A percentile compares a stretch with the other conserved stretches of the same genome.
Conservation (phyloP, 2,329 filamentous ascomycete genomes). For the Aspergillus alliaceus region DNA sequence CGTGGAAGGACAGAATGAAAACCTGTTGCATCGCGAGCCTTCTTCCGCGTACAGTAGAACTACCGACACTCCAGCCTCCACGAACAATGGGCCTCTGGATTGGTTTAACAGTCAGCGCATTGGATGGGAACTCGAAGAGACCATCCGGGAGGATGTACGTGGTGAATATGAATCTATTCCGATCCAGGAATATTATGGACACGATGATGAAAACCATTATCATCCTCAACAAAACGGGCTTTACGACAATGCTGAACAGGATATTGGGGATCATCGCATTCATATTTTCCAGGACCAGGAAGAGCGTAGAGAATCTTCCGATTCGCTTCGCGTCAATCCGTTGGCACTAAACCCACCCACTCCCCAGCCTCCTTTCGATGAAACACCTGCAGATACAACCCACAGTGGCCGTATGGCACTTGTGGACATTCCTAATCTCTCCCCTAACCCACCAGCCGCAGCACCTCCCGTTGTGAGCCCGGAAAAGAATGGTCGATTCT, state of each 20-base stretch:
- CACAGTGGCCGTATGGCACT: slow-evolving; percentile 33
- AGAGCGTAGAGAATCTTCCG: slow-evolving; percentile 14
- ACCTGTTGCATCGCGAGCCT: slow-evolving; percentile 29
- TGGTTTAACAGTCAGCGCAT: slow-evolving; percentile 35
- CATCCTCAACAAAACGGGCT: slow-evolving; percentile 16
- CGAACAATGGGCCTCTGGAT: slow-evolving; percentile 30
- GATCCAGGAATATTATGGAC: slow-evolving; percentile 33
- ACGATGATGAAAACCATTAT: slow-evolving; percentile 29
- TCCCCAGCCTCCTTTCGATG: slow-evolving; percentile 32
- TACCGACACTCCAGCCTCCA: slow-evolving; percentile 24
- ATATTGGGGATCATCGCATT: slow-evolving; percentile 38
- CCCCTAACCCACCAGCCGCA: slow-evolving; percentile 24
- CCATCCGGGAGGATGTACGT: slow-evolving; percentile 33
- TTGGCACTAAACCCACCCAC: slow-evolving; percentile 49
- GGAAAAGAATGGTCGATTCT: slow-evolving; percentile 39
- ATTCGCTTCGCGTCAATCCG: slow-evolving; percentile 38
- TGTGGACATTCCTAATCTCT: slow-evolving; percentile 36
- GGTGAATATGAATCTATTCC: slow-evolving; percentile 40
- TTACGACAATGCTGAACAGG: slow-evolving; percentile 29
- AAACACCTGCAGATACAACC: slow-evolving; percentile 24
- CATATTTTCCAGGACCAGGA: slow-evolving; percentile 34
- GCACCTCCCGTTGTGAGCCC: slow-evolving; percentile 30
- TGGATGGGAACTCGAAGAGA: slow-evolving; percentile 27
- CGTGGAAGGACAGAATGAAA: slow-evolving; percentile 17
- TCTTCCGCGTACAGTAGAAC: slow-evolving; percentile 36